Evolutionary conservation across 2,329 filamentous ascomycete genomes (phyloP), one percentile per base, ranked within the genome.

Genomic region (Epichloe festucae): DNA sequence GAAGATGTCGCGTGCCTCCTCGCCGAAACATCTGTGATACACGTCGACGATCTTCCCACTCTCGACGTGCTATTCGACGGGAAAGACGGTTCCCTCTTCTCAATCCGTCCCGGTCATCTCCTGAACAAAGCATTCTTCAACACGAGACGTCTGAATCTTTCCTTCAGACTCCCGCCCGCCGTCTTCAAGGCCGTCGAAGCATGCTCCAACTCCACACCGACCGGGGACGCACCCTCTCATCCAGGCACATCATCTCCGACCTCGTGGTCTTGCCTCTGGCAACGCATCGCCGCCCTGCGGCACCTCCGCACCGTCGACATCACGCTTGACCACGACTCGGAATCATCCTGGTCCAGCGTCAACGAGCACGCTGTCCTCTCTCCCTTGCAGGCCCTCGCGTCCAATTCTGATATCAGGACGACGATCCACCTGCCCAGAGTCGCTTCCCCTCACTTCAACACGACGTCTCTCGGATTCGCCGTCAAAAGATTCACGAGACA

Each of bases 301-400:
- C 35, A 38, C 12, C 53, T 54, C 19, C 50, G 40, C 7, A 21
- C 21, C 8, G 5, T 54, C 12, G 31, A 54, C 11, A 11, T 54
- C 14, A 52, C 36, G 5, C 36, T 54, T 2, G 53, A 54, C 36
- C 53, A 54, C 35, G 53, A 52, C 38, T 54, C 53, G 19, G 40
- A 41, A 38, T 47, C 44, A 11, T 54, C 53, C 2, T 54, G 53
- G 53, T 52, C 50, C 15, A 12, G 17, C 6, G 39, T 54, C 50
- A 45, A 54, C 39, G 50, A 54, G 35, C 38, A 44, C 15, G 47
- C 50, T 11, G 43, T 54, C 19, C 39, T 54, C 1, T 21, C 21
- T 11, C 21, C 50, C 17, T 23, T 52, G n/a, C 47, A 48, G 14
- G 11, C 40, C 6, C 39, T 52, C 11, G 23, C 23, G 10, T 17